A percentile compares a stretch with the other conserved stretches of the same genome.
Conservation (phyloP, 1,139 yeast genomes). For the Sugiyamaella grinbergsii region DNA sequence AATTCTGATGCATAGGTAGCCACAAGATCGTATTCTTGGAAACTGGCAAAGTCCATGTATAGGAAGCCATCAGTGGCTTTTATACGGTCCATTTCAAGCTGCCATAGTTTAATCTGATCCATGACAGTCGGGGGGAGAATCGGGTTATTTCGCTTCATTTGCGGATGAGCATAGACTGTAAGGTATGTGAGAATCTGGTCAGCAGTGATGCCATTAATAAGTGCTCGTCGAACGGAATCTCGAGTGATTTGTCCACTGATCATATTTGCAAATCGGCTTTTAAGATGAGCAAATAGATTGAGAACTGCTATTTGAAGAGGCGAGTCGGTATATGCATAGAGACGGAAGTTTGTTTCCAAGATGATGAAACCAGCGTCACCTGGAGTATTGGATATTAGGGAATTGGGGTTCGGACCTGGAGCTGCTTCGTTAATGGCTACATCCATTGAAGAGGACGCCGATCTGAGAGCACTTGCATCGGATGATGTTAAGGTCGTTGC, state of each 20-base stretch:
- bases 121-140: slow-evolving; percentile 92
- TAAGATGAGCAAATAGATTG: slow-evolving; percentile 81
- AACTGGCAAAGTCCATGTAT: slow-evolving; percentile 80
- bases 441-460: slow-evolving; percentile 38
- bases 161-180: slow-evolving; percentile 93
- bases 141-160: slow-evolving; percentile 57
- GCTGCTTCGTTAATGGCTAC: slow-evolving; percentile 32
- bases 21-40: slow-evolving; percentile 72
- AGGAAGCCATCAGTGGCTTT: slow-evolving; percentile 85
- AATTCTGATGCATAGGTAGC: slow-evolving; percentile 83
- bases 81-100: slow-evolving; percentile 89
- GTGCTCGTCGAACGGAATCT: slow-evolving; percentile 83
- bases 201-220: slow-evolving; percentile 88
- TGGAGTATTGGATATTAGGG: slow-evolving; percentile 20
- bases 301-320: slow-evolving; percentile 94
- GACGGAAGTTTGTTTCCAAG: slow-evolving; percentile 88
- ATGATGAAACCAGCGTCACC: slow-evolving; percentile 60
- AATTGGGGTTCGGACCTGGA: slow-evolving; percentile 27
- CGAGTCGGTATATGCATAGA: slow-evolving; percentile 92
- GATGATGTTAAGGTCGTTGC: slow-evolving; percentile 84
- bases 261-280: slow-evolving; percentile 84
- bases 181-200: slow-evolving; percentile 89
- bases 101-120: slow-evolving; percentile 96
- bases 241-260: slow-evolving; percentile 92
- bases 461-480: slow-evolving; percentile 51